Evolutionary conservation across 2,329 filamentous ascomycete genomes (phyloP).

Genomic region (Penicillium hordei): DNA sequence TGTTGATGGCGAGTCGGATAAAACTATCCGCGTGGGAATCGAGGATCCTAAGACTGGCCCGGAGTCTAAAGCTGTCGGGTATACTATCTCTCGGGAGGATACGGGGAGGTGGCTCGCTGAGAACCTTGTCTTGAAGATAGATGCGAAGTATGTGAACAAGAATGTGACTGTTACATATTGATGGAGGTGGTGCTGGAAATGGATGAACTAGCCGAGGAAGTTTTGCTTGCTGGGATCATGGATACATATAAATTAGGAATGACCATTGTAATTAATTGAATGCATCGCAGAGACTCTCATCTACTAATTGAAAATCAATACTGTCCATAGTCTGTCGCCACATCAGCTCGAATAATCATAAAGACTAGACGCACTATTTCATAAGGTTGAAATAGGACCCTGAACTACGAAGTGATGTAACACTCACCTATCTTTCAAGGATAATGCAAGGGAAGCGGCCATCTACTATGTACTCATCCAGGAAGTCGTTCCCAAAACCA

Average conservation of each 20-base stretch:
- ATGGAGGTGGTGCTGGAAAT: not conserved
- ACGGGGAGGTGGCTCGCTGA: conserved; percentile 24
- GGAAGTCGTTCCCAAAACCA: too few relatives aligned
- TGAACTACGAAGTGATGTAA: too few relatives aligned
- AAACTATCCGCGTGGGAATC: conserved; percentile 25
- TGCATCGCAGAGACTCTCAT: not conserved
- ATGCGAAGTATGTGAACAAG: conserved; percentile 3
- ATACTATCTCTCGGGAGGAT: conserved; percentile 37
- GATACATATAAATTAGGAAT: not conserved
- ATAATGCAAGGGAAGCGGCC: too few relatives aligned
- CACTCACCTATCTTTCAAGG: not conserved
- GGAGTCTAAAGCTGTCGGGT: conserved; percentile 33
- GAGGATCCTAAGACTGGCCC: conserved; percentile 33
- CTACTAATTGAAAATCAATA: not conserved
- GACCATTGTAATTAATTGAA: not conserved
- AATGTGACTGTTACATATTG: conserved; percentile 8
- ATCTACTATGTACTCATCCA: too few relatives aligned
- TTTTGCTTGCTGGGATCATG: not conserved
- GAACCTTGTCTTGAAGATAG: conserved; percentile 3
- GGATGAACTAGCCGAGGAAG: not conserved
- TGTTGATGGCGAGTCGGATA: conserved; percentile 29
- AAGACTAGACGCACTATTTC: not conserved
- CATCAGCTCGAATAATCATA: not conserved
- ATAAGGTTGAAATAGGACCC: not conserved
- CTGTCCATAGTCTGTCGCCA: not conserved